Evolutionary conservation across 805 yeast genomes (phyloP).

Genomic region (Candida germanica): DNA sequence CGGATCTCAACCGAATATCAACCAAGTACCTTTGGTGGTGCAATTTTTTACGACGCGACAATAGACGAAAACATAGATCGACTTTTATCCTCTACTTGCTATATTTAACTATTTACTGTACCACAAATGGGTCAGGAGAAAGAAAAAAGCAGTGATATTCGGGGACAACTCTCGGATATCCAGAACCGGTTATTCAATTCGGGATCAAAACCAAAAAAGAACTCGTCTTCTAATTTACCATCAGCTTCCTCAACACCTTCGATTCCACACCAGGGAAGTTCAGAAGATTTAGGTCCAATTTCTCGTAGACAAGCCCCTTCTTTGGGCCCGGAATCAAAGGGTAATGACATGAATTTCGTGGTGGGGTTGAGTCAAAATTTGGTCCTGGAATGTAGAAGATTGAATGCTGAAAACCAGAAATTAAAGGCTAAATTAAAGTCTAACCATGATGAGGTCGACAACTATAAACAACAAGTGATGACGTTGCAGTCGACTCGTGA

Average conservation of each 20-base stretch:
- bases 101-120: too few species aligned
- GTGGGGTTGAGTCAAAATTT: slow-evolving; percentile 73
- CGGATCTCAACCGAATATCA: too few species aligned
- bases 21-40: too few species aligned
- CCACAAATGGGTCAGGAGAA: slow-evolving; percentile 13
- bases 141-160: slow-evolving; percentile 22
- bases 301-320: slow-evolving; percentile 26
- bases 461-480: slow-evolving; percentile 31
- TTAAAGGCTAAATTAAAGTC: slow-evolving; percentile 42
- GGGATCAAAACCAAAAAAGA: slow-evolving; percentile 15
- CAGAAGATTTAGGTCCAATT: slow-evolving; percentile 3
- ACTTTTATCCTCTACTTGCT: too few species aligned
- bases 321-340: slow-evolving; percentile 43
- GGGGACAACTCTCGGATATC: slow-evolving; percentile 39
- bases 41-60: too few species aligned
- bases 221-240: not conserved
- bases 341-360: slow-evolving; percentile 67
- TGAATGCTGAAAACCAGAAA: slow-evolving; percentile 60
- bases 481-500: slow-evolving; percentile 33
- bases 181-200: slow-evolving; percentile 30
- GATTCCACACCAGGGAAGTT: slow-evolving; percentile 2
- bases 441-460: slow-evolving; percentile 41
- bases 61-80: too few species aligned
- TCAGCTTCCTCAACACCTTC: too few species aligned
- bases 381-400: slow-evolving; percentile 64